phyloP scores from a whole-genome alignment of 2,329 filamentous ascomycete genomes.

The Fusarium decemcellulare region DNA sequence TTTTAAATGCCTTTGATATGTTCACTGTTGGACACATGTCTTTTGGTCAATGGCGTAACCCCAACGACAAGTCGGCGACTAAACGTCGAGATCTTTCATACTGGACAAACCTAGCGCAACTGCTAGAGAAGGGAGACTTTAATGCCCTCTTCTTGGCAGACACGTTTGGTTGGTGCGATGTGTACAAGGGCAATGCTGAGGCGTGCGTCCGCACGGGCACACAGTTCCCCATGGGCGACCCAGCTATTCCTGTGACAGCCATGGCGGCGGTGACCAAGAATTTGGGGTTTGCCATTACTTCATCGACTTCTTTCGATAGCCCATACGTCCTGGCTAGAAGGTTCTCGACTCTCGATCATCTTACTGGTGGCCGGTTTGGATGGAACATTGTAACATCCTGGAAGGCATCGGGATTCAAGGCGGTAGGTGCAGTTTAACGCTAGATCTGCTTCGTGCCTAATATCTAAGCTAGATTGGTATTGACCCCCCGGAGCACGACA shows the following conservation, averaged over 20 bases:
- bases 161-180: slow-evolving; percentile 59
- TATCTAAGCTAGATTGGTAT: not conserved
- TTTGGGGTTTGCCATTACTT: slow-evolving; percentile 8
- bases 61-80: slow-evolving; percentile 13
- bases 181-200: slow-evolving; percentile 24
- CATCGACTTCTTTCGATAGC: slow-evolving; percentile 1
- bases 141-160: slow-evolving; percentile 67
- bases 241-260: slow-evolving; percentile 24
- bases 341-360: slow-evolving; percentile 14
- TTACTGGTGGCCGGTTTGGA: slow-evolving; percentile 1
- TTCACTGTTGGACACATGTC: slow-evolving; percentile 21
- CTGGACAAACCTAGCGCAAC: slow-evolving; percentile 62
- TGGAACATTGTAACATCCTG: slow-evolving; percentile 9
- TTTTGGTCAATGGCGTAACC: slow-evolving; percentile 27
- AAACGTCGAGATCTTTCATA: slow-evolving; percentile 45
- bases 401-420: slow-evolving; percentile 8
- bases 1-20: slow-evolving; percentile 38
- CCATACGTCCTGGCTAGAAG: slow-evolving; percentile 1
- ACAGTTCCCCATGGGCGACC: slow-evolving; percentile 59
- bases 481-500: slow-evolving; percentile 14
- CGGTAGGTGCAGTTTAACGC: not conserved
- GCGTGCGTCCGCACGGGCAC: slow-evolving; percentile 51
- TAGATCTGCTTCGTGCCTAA: not conserved
- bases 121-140: slow-evolving; percentile 61
- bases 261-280: slow-evolving; percentile 17